These are phyloP conservation scores for Calonectria ilicicola DNA, from an alignment of 2,329 filamentous ascomycete species.

Conservation along the genomic window DNA sequence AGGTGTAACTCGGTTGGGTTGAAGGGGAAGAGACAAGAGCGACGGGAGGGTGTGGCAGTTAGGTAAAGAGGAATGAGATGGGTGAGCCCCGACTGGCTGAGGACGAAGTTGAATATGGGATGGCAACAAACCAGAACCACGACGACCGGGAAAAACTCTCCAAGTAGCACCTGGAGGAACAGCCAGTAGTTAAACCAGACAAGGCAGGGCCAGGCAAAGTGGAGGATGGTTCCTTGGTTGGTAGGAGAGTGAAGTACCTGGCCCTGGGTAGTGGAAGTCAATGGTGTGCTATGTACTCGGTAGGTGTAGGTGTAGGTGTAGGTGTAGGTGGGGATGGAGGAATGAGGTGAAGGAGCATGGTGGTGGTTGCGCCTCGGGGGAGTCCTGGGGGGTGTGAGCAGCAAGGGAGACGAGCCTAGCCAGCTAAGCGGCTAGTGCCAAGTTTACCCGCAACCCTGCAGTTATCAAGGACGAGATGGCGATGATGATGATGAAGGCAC, in stretches of 20 bases:
- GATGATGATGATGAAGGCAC: slow-evolving; percentile 36
- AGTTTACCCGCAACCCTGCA: slow-evolving; percentile 40
- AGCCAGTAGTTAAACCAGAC: slow-evolving; percentile 30
- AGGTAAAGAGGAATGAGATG: slow-evolving; percentile 29
- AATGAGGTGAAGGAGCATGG: slow-evolving; percentile 21
- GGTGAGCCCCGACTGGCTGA: slow-evolving; percentile 42
- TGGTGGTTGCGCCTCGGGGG: slow-evolving; percentile 27
- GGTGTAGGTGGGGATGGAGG: slow-evolving; percentile 31
- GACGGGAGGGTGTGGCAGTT: not conserved
- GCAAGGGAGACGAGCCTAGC: slow-evolving; percentile 28
- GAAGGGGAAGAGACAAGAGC: slow-evolving; percentile 26
- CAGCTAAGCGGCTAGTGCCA: slow-evolving; percentile 40
- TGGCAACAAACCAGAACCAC: slow-evolving; percentile 40
- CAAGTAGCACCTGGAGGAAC: slow-evolving; percentile 30
- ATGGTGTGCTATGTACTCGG: slow-evolving; percentile 20
- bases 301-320: slow-evolving; percentile 25
- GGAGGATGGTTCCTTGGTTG: slow-evolving; percentile 31
- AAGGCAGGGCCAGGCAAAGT: slow-evolving; percentile 29
- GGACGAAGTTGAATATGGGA: slow-evolving; percentile 36
- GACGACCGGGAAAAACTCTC: slow-evolving; percentile 25
- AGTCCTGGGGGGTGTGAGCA: slow-evolving; percentile 32
- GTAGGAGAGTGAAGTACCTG: slow-evolving; percentile 25
- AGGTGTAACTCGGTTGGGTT: slow-evolving; percentile 32
- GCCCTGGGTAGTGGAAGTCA: slow-evolving; percentile 29
- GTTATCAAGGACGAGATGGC: slow-evolving; percentile 30